Evolutionary conservation across 2,329 filamentous ascomycete genomes (phyloP), one percentile per base, ranked within the genome.

Genomic region (Dryadomyces quercus-mongolicae): DNA sequence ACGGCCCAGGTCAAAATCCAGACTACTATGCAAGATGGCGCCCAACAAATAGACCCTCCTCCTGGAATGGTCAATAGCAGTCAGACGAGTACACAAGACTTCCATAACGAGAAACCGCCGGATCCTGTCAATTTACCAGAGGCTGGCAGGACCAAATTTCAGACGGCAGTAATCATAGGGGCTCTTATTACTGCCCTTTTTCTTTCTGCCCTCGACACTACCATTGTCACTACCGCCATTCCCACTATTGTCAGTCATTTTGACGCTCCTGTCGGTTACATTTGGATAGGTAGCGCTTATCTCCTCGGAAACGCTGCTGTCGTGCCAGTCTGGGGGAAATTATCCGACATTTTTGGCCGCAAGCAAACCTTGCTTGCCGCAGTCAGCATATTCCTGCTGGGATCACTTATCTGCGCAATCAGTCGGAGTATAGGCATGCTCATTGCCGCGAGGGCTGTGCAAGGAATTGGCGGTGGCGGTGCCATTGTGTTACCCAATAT

Each of bases 211-310:
- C 68, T 80, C 52, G 76, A 80, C 61, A 67, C 73, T 49, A 84
- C 81, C 25, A 82, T 85, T 62, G 72, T 86, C 59, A 76, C 84
- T 13, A 85, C 83, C 0, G 81, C 82, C 12, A 72, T 85, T 7
- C 82, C 84, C 0, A 80, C 79, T 13, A 86, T 87, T 59, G 74
- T 78, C 9, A 67, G 67, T 38, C 73, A 85, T 56, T 77, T 91
- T 55, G 62, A 81, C 43, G 85, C 84, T 7, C 80, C 79, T 5
- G 71, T 77, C 16, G 85, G 85, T 20, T 90, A 89, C 68, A 78
- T 82, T 47, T 90, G 86, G 87, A 83, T 91, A 57, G 86, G 86
- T 12, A 81, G 78, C 47, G 80, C 85, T 3, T 91, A 86, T 63
- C 72, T 88, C 2, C 77, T 90, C 13, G 84, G 82, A 54, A 84